Percentiles rank a stretch among this genome's conserved stretches.
Conservation (phyloP, 2,329 filamentous ascomycete species). For the Aspergillus aculeatinus region DNA sequence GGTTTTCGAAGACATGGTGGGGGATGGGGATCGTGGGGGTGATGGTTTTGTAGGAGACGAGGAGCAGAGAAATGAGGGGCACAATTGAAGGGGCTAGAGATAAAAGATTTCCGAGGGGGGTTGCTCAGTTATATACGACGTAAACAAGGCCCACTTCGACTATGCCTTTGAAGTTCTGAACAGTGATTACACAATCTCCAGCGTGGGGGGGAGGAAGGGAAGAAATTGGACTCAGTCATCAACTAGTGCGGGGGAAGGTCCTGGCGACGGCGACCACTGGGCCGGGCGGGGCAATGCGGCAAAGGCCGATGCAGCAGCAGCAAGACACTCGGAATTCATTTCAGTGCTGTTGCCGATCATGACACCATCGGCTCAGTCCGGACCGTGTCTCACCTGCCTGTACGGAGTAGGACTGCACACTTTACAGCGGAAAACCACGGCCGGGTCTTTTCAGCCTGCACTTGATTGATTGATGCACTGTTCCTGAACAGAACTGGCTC, state of each 20-base stretch:
- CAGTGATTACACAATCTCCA: not conserved
- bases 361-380: not conserved
- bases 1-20: conserved; percentile 43
- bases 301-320: conserved; percentile 53
- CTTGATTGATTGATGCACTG: too few relatives aligned
- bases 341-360: not conserved
- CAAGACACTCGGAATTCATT: conserved; percentile 1
- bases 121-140: conserved; percentile 8
- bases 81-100: not conserved
- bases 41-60: not conserved
- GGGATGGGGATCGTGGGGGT: conserved; percentile 22
- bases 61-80: not conserved
- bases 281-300: conserved; percentile 48
- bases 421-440: not conserved
- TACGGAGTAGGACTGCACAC: not conserved
- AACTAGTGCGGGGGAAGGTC: conserved; percentile 36
- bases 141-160: not conserved
- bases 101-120: not conserved
- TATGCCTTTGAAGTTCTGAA: not conserved
- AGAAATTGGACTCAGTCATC: conserved; percentile 7
- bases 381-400: too few relatives aligned
- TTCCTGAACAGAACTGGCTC: too few relatives aligned
- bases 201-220: not conserved
- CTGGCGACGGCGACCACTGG: conserved; percentile 42
- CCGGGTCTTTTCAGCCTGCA: too few relatives aligned